Conservation (phyloP, 2,329 filamentous ascomycete species). For the Parafenestella ontariensis region DNA sequence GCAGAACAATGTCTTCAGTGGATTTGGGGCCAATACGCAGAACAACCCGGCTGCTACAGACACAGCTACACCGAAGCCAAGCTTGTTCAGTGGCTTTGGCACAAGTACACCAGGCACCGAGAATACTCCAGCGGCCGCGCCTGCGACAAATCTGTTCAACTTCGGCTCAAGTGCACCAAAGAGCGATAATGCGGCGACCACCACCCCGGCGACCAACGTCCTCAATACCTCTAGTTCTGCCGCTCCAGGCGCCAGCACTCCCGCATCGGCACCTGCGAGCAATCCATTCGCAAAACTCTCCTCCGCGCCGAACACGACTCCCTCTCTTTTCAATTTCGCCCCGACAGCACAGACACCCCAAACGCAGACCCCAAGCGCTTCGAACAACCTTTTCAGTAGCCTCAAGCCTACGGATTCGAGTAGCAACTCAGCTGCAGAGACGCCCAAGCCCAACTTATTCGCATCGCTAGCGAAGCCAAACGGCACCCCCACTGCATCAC, state of each 20-base stretch:
- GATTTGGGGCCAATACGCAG: slow-evolving; percentile 25
- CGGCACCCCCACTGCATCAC: slow-evolving; percentile 7
- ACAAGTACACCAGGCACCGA: slow-evolving; percentile 18
- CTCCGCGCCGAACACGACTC: slow-evolving; percentile 10
- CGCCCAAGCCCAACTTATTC: slow-evolving; percentile 30
- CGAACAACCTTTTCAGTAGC: slow-evolving; percentile 23
- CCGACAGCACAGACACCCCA: slow-evolving; percentile 17
- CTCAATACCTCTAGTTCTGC: slow-evolving; percentile 16
- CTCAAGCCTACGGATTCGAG: slow-evolving; percentile 12
- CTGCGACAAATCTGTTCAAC: slow-evolving; percentile 20
- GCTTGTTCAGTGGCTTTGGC: slow-evolving; percentile 17
- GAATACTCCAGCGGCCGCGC: slow-evolving; percentile 15
- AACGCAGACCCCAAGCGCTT: slow-evolving; percentile 9
- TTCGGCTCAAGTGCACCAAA: slow-evolving; percentile 21
- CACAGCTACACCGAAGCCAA: slow-evolving; percentile 12
- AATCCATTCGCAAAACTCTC: slow-evolving; percentile 25
- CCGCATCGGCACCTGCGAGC: slow-evolving; percentile 13
- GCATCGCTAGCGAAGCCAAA: slow-evolving; percentile 22
- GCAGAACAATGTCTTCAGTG: slow-evolving; percentile 18
- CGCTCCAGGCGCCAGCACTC: slow-evolving; percentile 6
- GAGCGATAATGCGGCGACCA: slow-evolving; percentile 13
- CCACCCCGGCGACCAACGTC: slow-evolving; percentile 19
- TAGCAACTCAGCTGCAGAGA: slow-evolving; percentile 17
- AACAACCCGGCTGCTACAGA: slow-evolving; percentile 13
- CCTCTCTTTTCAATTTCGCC: slow-evolving; percentile 13